Conservation (phyloP, 2,329 filamentous ascomycete genomes). For the Pestalotiopsis sp. region DNA sequence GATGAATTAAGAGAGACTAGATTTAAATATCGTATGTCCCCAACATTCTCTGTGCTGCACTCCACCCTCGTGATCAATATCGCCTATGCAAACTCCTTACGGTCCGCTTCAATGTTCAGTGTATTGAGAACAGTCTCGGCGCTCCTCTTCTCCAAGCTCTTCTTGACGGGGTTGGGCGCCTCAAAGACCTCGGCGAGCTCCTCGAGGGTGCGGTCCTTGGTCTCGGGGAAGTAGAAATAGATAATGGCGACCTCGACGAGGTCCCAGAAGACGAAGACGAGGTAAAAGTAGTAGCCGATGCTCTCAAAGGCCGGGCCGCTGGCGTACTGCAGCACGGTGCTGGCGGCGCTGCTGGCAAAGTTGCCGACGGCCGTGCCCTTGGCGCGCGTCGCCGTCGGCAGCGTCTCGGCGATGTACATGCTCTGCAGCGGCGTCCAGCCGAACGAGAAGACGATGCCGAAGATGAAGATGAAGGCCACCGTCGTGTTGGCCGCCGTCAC, state of each 20-base stretch:
- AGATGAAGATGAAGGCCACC: constrained; percentile 55
- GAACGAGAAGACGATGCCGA: constrained; percentile 53
- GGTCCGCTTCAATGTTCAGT: constrained; percentile 11
- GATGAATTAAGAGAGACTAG: neutral
- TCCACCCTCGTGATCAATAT: neutral
- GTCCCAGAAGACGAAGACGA: constrained; percentile 40
- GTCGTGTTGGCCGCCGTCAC: constrained; percentile 43
- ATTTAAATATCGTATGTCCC: neutral
- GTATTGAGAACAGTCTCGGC: constrained; percentile 14
- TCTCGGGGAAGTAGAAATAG: constrained; percentile 38
- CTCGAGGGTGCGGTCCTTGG: constrained; percentile 35
- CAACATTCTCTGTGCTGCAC: neutral
- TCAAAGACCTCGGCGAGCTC: constrained; percentile 38
- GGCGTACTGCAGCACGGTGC: constrained; percentile 45
- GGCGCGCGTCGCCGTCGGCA: constrained; percentile 46
- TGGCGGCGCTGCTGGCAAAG: constrained; percentile 39
- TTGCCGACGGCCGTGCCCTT: constrained; percentile 48
- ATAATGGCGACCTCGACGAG: constrained; percentile 34
- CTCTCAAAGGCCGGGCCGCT: constrained; percentile 43
- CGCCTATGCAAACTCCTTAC: neutral
- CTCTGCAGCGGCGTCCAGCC: constrained; percentile 53
- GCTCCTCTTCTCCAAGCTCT: constrained; percentile 25
- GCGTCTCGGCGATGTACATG: constrained; percentile 51
- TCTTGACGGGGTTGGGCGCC: constrained; percentile 37
- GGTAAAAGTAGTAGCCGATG: constrained; percentile 39